Evolutionary conservation across 257 asterid genomes (phyloP), one percentile per base, ranked within the genome.

Genomic region (Leonotis leonurus): DNA sequence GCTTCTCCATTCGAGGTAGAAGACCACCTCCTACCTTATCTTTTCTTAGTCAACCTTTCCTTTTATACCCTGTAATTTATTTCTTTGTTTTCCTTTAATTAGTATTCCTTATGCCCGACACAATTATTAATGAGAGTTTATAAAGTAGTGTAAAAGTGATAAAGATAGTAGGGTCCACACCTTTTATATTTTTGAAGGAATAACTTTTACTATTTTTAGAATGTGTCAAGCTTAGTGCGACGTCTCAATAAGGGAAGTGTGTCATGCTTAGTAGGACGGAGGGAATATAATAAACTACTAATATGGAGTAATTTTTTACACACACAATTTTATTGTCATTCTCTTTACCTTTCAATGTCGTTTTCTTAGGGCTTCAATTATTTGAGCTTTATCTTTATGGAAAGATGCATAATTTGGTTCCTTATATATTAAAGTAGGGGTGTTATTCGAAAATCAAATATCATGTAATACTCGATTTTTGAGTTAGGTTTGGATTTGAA

Each of bases 1-100:
- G 62, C 65, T 39, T 63, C 68, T 70, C 84, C 86, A 71, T 77
- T 80, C 80, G 18, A 55, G 51, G 59, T 11, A 45, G 11, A 27
- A 50, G 29, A 41, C 13, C 45, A 41, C 54, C 4, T 24, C 33
- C 11, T 1, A 53, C 33, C 13, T 29, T 21, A 13, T 43, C 53
- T 32, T 11, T 30, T 12, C 56, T 46, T 70, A 17, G 71, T 78
- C 88, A 73, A 76, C 71, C 72, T 54, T 71, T 68, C 74, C 72
- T 45, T 61, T 62, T 56, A 41, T 55, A 35, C 33, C 9, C 4
- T 13, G 18, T 5, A 18, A 51, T 37, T 33, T 43, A 18, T 11
- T 64, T 6, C 25, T 22, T 9, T 8, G 12, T 4, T 21, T 60
- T 39, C 3, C 51, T 8, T 21, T 53, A 29, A 37, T n/a, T n/a